phyloP scores from a whole-genome alignment of 73 alveolate species.

The Symbiodinium natans region DNA sequence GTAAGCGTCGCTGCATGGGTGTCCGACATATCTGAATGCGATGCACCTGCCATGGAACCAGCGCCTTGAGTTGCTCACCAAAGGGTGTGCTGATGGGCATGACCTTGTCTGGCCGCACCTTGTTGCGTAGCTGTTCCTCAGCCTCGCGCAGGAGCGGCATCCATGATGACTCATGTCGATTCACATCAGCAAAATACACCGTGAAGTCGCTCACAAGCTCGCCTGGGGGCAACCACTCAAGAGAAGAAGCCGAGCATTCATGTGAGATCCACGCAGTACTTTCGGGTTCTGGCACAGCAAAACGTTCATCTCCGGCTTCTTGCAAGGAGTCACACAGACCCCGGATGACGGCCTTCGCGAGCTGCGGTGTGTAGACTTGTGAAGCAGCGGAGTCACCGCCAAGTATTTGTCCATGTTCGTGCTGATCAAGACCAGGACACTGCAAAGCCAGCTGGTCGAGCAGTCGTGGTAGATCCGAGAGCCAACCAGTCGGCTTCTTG shows the following conservation, averaged over 20 bases:
- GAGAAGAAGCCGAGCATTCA: background rate
- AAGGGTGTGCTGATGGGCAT: background rate
- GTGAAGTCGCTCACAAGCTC: background rate
- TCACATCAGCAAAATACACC: background rate
- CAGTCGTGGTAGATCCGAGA: background rate
- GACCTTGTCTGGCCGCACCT: background rate
- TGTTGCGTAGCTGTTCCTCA: background rate
- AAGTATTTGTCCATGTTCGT: background rate
- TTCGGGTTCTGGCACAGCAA: background rate
- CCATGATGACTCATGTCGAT: background rate
- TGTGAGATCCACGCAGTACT: background rate
- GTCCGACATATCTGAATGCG: background rate
- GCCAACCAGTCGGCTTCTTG: slow-evolving; percentile 19
- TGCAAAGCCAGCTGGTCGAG: background rate
- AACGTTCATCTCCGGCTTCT: slow-evolving; percentile 17
- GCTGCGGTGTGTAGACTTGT: background rate
- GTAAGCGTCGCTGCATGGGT: background rate
- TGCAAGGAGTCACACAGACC: background rate
- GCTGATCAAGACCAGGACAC: background rate
- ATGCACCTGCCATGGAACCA: slow-evolving; percentile 5
- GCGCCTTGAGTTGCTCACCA: background rate
- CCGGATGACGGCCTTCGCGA: background rate
- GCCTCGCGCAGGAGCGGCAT: background rate
- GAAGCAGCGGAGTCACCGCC: background rate
- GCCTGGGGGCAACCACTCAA: background rate